A percentile compares a stretch with the other conserved stretches of the same genome.
Evolutionary conservation across 2,329 filamentous ascomycete species (phyloP).

Genomic region (Hyphodiscus sp.): DNA sequence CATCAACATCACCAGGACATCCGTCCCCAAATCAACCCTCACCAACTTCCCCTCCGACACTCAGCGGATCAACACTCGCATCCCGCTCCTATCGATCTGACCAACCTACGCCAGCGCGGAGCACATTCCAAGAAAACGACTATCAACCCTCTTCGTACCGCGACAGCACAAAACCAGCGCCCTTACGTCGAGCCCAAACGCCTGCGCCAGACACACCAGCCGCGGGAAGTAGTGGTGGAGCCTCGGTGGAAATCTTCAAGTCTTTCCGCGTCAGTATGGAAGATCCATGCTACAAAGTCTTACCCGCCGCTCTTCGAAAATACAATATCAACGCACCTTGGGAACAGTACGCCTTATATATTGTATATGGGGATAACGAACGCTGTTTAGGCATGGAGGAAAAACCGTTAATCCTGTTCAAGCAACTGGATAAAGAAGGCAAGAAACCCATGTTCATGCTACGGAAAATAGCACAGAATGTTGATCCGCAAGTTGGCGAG

Average conservation of each 20-base stretch:
- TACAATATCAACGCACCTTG: conserved; percentile 98
- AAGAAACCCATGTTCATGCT: conserved; percentile 99
- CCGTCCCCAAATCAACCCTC: conserved; percentile 63
- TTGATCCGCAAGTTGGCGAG: conserved; percentile 39
- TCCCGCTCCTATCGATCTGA: conserved; percentile 56
- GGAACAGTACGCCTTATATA: conserved; percentile 96
- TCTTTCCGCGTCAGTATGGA: conserved; percentile 97
- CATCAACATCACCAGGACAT: conserved; percentile 47
- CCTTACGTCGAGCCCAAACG: conserved; percentile 53
- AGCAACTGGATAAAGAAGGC: conserved; percentile 93
- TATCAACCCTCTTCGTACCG: conserved; percentile 26
- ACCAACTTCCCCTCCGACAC: conserved; percentile 50
- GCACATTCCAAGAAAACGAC: conserved; percentile 49
- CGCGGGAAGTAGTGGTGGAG: conserved; percentile 36
- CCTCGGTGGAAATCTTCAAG: conserved; percentile 93
- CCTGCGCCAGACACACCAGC: conserved; percentile 55
- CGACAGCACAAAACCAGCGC: conserved; percentile 28
- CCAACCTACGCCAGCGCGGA: conserved; percentile 45
- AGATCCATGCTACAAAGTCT: conserved; percentile 93
- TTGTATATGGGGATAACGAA: conserved; percentile 98
- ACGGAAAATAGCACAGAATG: conserved; percentile 36
- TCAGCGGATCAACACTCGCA: conserved; percentile 41
- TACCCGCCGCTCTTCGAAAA: conserved; percentile 91
- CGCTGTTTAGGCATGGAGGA: conserved; percentile 87
- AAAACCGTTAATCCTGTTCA: conserved; percentile 91